A percentile compares a stretch with the other conserved stretches of the same genome.
These are phyloP conservation scores for Babesia caballi DNA, from an alignment of 169 alveolate species.

Conservation along the genomic window DNA sequence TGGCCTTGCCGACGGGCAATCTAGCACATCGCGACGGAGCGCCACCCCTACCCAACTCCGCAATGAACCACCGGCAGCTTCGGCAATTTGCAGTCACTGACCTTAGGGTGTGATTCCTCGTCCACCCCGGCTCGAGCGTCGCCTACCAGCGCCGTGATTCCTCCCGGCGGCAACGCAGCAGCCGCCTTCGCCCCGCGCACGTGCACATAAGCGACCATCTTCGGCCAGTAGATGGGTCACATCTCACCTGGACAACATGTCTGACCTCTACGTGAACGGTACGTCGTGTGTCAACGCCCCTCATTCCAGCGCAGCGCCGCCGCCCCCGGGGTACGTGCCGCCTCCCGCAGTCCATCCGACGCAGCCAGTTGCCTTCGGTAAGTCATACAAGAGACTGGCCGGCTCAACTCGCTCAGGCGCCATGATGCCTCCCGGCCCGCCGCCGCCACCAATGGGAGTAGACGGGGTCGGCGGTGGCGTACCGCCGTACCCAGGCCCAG, in stretches of 20 bases:
- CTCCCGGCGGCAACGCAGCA: no score
- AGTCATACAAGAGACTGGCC: background rate
- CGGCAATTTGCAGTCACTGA: no score
- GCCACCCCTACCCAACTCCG: no score
- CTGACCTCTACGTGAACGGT: background rate
- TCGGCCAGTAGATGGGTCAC: no score
- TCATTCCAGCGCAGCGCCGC: slow-evolving; percentile 3
- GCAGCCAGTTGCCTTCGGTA: background rate
- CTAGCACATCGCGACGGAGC: no score
- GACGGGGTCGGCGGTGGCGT: background rate
- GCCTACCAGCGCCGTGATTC: no score
- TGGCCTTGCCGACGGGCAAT: no score
- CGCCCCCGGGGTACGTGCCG: slow-evolving; percentile 1
- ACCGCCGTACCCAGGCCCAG: slow-evolving; percentile 4
- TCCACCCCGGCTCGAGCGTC: no score
- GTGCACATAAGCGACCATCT: no score
- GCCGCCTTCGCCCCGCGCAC: no score
- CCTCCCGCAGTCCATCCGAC: background rate
- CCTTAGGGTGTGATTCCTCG: no score
- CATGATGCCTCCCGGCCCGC: slow-evolving; percentile 34
- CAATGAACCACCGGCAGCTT: no score
- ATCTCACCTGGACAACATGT: background rate
- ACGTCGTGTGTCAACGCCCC: background rate
- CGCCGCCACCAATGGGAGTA: background rate
- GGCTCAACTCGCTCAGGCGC: background rate